phyloP scores from a whole-genome alignment of 2,329 filamentous ascomycete genomes.

The Mariannaea sp. region DNA sequence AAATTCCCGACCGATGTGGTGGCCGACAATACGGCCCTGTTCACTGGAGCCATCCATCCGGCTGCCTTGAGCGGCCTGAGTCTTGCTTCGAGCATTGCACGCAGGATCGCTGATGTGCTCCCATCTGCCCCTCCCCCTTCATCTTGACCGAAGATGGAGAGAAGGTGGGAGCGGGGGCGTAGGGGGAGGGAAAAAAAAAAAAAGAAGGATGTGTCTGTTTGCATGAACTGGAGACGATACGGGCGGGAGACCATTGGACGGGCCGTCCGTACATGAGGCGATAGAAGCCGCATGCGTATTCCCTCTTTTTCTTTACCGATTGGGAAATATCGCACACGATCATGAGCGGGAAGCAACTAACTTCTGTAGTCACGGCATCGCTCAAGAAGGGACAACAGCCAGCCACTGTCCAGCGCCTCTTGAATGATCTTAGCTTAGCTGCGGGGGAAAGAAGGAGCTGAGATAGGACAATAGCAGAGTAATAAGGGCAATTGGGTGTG shows the following conservation, averaged over 20 bases:
- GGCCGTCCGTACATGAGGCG: not conserved
- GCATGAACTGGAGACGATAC: not conserved
- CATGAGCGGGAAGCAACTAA: too few species aligned
- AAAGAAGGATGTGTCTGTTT: not conserved
- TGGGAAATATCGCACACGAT: conserved; percentile 15
- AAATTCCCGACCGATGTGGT: not conserved
- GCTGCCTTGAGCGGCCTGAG: not conserved
- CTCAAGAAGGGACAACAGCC: not conserved
- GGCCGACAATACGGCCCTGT: conserved; percentile 5
- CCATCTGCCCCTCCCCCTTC: not conserved
- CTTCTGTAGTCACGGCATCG: conserved; percentile 3
- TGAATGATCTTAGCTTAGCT: not conserved
- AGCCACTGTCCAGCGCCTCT: not conserved
- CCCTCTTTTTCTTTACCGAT: not conserved
- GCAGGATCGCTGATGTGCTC: not conserved
- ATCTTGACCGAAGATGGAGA: not conserved
- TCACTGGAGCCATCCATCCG: not conserved
- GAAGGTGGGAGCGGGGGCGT: too few species aligned
- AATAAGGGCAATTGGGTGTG: too few species aligned
- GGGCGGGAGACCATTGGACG: conserved; percentile 2
- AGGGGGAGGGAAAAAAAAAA: too few species aligned
- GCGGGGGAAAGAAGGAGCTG: not conserved
- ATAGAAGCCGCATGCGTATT: not conserved
- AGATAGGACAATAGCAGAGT: too few species aligned
- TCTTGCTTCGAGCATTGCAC: not conserved